phyloP scores from a whole-genome alignment of 2,329 filamentous ascomycete genomes.

The Claviceps capensis region DNA sequence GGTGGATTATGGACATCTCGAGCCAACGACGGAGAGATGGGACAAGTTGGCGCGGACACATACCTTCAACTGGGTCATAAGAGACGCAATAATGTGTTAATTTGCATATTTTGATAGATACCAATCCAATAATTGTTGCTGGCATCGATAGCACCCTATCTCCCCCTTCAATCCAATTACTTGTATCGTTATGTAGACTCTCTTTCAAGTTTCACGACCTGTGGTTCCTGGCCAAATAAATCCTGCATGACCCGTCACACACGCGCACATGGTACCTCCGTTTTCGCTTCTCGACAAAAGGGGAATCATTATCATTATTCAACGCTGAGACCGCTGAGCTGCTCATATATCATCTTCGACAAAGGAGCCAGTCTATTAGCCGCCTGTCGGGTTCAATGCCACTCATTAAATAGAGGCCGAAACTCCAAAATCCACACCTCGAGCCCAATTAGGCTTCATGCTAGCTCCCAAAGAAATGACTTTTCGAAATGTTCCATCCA shows the following conservation, averaged over 20 bases:
- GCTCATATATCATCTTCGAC: not conserved
- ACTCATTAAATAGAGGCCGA: slow-evolving; percentile 1
- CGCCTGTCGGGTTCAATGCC: slow-evolving; percentile 2
- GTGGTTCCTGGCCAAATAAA: not conserved
- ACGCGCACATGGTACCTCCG: not conserved
- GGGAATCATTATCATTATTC: slow-evolving; percentile 1
- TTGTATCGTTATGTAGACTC: not conserved
- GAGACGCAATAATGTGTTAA: no score
- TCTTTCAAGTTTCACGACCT: not conserved
- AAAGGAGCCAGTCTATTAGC: slow-evolving; percentile 1
- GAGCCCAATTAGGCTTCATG: not conserved
- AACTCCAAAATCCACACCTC: slow-evolving; percentile 1
- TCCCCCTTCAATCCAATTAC: no score
- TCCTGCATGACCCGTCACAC: not conserved
- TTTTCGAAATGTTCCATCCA: not conserved
- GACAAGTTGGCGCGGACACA: no score
- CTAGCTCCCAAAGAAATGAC: not conserved
- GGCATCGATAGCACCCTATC: no score
- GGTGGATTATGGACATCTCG: no score
- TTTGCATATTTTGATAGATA: no score
- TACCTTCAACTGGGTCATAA: no score
- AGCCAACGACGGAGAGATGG: no score
- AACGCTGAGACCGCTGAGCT: not conserved
- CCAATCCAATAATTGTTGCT: no score
- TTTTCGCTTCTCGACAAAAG: not conserved